A percentile compares a stretch with the other conserved stretches of the same genome.
Conservation (phyloP, 306 rosid genomes). For the Vicia faba region DNA sequence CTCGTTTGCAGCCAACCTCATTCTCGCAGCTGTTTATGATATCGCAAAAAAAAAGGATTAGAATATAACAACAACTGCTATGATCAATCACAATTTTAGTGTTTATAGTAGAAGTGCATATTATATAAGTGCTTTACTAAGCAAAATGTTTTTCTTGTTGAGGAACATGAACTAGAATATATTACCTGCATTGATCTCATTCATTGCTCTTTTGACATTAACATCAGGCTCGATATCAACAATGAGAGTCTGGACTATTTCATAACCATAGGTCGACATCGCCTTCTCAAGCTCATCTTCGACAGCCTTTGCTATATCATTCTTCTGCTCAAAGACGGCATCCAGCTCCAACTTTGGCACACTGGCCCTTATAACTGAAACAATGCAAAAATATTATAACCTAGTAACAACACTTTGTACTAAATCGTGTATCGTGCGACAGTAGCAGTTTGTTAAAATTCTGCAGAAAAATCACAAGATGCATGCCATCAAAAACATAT, state of each 20-base stretch:
- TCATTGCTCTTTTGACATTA: conserved; percentile 70
- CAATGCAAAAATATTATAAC: conserved; percentile 26
- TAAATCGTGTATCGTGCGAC: too few relatives aligned
- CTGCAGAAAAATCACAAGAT: background rate
- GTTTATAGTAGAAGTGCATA: background rate
- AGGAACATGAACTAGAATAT: background rate
- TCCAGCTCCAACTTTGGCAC: conserved; percentile 71
- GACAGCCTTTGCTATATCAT: conserved; percentile 65
- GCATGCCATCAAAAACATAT: conserved; percentile 72
- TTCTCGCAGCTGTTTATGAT: too few relatives aligned
- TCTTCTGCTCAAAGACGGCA: conserved; percentile 71
- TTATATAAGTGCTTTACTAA: background rate
- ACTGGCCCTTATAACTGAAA: conserved; percentile 66
- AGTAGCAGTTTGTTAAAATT: too few relatives aligned
- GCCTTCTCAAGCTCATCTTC: conserved; percentile 78
- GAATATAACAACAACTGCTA: too few relatives aligned
- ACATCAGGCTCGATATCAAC: conserved; percentile 65
- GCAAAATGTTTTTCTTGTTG: background rate
- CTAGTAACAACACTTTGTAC: too few relatives aligned
- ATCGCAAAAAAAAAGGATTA: too few relatives aligned
- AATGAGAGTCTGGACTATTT: conserved; percentile 73
- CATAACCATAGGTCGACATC: conserved; percentile 65
- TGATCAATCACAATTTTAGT: too few relatives aligned
- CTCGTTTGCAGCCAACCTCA: too few relatives aligned
- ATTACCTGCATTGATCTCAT: conserved; percentile 76